These are phyloP conservation scores for Actinomortierella ambigua DNA, from an alignment of 371 early-diverging fungal genomes.

Conservation along the genomic window DNA sequence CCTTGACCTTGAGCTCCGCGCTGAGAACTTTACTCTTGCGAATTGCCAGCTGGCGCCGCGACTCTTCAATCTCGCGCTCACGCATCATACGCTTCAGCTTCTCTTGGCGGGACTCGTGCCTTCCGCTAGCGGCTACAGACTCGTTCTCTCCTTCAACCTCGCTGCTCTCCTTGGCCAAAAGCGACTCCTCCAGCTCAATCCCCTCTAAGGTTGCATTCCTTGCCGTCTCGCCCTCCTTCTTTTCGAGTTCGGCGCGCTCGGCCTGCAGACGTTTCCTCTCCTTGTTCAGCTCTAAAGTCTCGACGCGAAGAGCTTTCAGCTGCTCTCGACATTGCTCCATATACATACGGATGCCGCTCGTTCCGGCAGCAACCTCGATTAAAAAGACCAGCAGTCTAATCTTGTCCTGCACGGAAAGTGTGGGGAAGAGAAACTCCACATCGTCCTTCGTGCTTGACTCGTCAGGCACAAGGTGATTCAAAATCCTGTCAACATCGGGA, in stretches of 20 bases:
- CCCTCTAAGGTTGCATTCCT: conserved; percentile 20
- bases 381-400: conserved; percentile 55
- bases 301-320: conserved; percentile 65
- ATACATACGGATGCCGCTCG: conserved; percentile 47
- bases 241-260: conserved; percentile 49
- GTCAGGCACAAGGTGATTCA: conserved; percentile 53
- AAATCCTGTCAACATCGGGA: conserved; percentile 54
- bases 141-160: conserved; percentile 15
- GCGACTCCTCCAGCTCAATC: conserved; percentile 8
- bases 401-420: conserved; percentile 53
- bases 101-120: conserved; percentile 58
- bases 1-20: conserved; percentile 52
- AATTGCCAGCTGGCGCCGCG: conserved; percentile 54
- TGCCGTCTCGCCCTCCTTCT: conserved; percentile 43
- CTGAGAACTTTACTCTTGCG: conserved; percentile 46
- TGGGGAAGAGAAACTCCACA: conserved; percentile 51
- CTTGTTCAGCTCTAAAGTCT: conserved; percentile 68
- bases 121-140: no score
- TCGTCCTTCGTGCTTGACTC: conserved; percentile 50
- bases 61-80: conserved; percentile 58
- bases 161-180: conserved; percentile 6
- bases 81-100: conserved; percentile 55
- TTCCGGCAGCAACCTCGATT: conserved; percentile 55
- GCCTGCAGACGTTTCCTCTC: conserved; percentile 54
- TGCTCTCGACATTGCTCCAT: conserved; percentile 73